A percentile compares a stretch with the other conserved stretches of the same genome.
These are phyloP conservation scores for Sugiyamaella boreocaroliniensis DNA, from an alignment of 805 yeast genomes.

Conservation along the genomic window DNA sequence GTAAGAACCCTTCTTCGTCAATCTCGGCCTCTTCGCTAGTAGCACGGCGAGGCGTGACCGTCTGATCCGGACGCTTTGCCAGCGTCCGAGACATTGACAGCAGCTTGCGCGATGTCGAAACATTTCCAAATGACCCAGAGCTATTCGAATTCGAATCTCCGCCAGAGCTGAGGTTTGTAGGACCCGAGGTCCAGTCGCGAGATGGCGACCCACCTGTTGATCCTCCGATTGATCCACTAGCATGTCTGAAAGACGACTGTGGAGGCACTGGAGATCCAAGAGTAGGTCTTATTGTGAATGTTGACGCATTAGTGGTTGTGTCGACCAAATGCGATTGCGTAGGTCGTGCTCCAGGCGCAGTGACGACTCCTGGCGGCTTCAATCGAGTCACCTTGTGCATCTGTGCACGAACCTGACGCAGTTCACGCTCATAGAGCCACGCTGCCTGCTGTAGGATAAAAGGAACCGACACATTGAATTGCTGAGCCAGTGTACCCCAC, in stretches of 20 bases:
- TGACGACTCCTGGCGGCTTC: background rate
- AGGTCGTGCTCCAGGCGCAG: background rate
- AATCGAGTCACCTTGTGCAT: constrained; percentile 22
- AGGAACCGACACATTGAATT: constrained; percentile 33
- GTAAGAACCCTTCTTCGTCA: constrained; percentile 11
- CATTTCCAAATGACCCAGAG: background rate
- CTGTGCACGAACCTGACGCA: constrained; percentile 29
- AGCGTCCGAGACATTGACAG: background rate
- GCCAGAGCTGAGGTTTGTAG: background rate
- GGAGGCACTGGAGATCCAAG: background rate
- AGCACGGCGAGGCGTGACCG: background rate
- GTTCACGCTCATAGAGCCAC: constrained; percentile 37
- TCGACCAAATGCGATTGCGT: background rate
- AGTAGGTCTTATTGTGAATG: background rate
- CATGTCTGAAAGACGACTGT: background rate
- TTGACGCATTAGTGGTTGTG: background rate
- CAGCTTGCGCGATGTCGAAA: background rate
- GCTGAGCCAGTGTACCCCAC: constrained; percentile 31
- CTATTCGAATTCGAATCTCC: background rate
- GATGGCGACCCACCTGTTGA: background rate
- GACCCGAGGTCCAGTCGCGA: background rate
- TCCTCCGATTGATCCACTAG: background rate
- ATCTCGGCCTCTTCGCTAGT: constrained; percentile 4
- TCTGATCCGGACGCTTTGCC: background rate
- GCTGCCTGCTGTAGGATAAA: constrained; percentile 37